phyloP scores from a whole-genome alignment of 1,139 yeast genomes.

The Kurtzmaniella natalensis region DNA sequence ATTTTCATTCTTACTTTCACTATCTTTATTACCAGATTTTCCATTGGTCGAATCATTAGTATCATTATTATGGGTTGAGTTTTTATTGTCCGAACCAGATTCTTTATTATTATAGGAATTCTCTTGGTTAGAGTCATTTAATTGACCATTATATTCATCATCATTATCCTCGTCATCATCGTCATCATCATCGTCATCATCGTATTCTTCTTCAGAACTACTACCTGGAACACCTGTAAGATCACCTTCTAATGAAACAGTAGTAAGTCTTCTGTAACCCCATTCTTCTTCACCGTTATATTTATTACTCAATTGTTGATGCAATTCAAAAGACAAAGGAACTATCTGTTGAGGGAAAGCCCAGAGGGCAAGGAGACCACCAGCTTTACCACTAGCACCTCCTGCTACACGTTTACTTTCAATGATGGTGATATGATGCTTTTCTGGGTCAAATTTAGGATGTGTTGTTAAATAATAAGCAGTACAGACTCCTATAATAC shows the following conservation, averaged over 20 bases:
- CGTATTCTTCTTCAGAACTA: conserved; percentile 7
- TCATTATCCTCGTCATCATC: conserved; percentile 17
- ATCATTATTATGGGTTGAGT: conserved; percentile 9
- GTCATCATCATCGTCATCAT: conserved; percentile 22
- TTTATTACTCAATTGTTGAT: conserved; percentile 74
- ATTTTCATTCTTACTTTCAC: no score
- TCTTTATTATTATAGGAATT: neutral
- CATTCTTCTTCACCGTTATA: conserved; percentile 80
- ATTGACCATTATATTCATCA: conserved; percentile 5
- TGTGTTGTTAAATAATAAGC: conserved; percentile 86
- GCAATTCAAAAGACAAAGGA: conserved; percentile 80
- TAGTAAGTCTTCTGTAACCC: conserved; percentile 89
- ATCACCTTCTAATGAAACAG: conserved; percentile 85
- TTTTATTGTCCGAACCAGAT: conserved; percentile 14
- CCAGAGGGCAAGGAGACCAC: conserved; percentile 91
- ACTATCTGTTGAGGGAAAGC: conserved; percentile 96
- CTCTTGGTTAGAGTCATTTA: conserved; percentile 1
- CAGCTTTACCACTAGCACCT: conserved; percentile 97
- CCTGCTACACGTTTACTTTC: conserved; percentile 94
- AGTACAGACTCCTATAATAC: conserved; percentile 92
- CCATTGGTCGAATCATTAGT: no score
- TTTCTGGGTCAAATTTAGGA: conserved; percentile 67
- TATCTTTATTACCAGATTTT: no score
- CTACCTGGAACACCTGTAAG: conserved; percentile 27
- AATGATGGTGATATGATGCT: conserved; percentile 78